Base-by-base conservation (phyloP, 495 filamentous ascomycete species). In the Podospora sp. region DNA sequence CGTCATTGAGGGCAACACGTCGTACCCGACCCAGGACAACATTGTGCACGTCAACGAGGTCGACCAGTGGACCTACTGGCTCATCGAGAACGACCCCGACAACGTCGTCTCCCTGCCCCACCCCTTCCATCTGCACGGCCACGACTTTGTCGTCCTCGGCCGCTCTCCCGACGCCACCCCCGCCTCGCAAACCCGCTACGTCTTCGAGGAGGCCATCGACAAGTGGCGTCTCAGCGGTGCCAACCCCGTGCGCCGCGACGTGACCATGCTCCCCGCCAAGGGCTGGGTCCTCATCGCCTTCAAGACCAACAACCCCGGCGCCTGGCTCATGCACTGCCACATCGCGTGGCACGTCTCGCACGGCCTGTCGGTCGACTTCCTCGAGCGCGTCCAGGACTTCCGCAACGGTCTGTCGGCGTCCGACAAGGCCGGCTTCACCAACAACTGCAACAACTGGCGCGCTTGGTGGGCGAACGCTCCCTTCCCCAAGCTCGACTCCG, bases 161-260 rank as follows among this genome's bases (percentile, higher is more conserved):
- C 72, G 74, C 63, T 76, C 74, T 0, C 75, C 74, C 58, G 71
- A 69, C 68, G 65, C 21, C 27, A 3, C 64, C 6, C 63, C 70
- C 14, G 59, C 20, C 8, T 52, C 60, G 1, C 68, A 73, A 24
- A 63, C 61, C 0, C 67, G 61, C 61, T 76, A 65, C 65, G 49
- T 62, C 75, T 87, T 82, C 75, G 76, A 67, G 65, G 51, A 72
- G 27, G 51, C 68, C 24, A 50, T 66, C 20, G 70, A 80, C 65
- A 35, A 65, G 0, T 1, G 16, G 65, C 52, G 53, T 1, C 70
- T 86, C 27, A 80, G 81, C 24, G 72, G 78, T 46, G 52, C 62
- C n/a, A 89, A 84, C 72, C 88, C 89, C 1, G 79, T 82, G 0
- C 81, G 89, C 1, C 81, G 90, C 8, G 89, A 92, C 75, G 84